Base-by-base conservation (phyloP, 345 rosid genomes). In the Citrus medica region DNA sequence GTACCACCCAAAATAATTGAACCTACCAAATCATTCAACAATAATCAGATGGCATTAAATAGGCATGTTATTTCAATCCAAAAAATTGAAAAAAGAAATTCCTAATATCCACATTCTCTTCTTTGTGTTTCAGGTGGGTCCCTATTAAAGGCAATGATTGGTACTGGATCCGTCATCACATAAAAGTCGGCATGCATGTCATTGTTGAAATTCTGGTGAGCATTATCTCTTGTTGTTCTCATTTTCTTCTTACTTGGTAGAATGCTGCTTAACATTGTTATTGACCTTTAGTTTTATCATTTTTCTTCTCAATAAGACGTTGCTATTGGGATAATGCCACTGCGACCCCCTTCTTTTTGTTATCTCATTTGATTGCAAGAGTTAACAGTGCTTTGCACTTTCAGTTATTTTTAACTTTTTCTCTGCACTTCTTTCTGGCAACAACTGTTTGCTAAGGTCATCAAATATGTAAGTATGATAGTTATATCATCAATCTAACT, bases 111-210 rank as follows among this genome's bases (percentile, higher is more conserved):
- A 70, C 75, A 74, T 62, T 30, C 59, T 19, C 51, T 22, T 80
- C 55, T 71, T 48, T 81, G 56, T 75, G 78, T 82, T 73, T 81
- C 89, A 95, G 99, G 82, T 95, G 97, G 98, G 96, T 95, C 25
- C 98, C 97, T 16, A 92, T 95, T 58, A 92, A 89, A 88, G 89
- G 90, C 37, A 95, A 93, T 61, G 99, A 95, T 82, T 95, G 97
- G 99, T 95, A 81, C 89, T 95, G 99, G 99, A 88, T 95, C 75
- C 94, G 99, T 76, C 98, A 95, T 87, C 94, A 91, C 85, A 93
- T 95, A 75, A 92, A 88, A 89, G 97, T 95, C 64, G 98, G 98
- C 69, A 92, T 93, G 99, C 87, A 88, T 73, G 94, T 93, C 76
- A 79, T 95, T 64, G 99, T 95, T 59, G 99, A 95, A 85, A 88